Percentiles rank a stretch among this genome's conserved stretches.
Evolutionary conservation across 306 rosid genomes (phyloP).

Genomic region (Prunus mongolica): DNA sequence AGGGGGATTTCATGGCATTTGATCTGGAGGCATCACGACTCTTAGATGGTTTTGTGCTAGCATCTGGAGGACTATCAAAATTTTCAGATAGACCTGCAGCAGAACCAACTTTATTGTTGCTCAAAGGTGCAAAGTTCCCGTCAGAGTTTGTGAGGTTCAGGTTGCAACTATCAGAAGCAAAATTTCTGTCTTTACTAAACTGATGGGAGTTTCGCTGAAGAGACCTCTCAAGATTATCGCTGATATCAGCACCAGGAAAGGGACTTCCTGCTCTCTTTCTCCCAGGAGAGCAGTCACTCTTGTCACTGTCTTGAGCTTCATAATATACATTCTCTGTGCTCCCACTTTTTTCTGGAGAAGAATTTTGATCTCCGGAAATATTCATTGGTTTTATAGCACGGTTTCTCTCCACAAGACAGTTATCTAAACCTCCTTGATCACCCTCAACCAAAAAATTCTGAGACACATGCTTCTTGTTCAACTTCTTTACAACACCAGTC

Average conservation of each 20-base stretch:
- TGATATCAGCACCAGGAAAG: conserved; percentile 19
- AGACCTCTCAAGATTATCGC: conserved; percentile 19
- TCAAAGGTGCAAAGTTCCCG: conserved; percentile 9
- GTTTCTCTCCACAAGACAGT: conserved; percentile 21
- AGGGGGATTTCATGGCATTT: conserved; percentile 24
- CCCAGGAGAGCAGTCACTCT: conserved; percentile 23
- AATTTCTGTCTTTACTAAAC: conserved; percentile 19
- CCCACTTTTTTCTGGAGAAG: conserved; percentile 36
- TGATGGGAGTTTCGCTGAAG: conserved; percentile 15
- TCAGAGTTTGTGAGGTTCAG: conserved; percentile 13
- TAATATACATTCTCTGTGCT: conserved; percentile 17
- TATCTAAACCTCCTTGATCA: conserved; percentile 18
- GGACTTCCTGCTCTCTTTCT: conserved; percentile 33
- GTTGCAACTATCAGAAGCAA: conserved; percentile 15
- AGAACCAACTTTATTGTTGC: conserved; percentile 14
- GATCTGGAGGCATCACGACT: conserved; percentile 14
- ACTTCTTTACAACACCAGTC: conserved; percentile 40
- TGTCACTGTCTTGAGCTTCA: conserved; percentile 25
- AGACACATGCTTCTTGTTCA: conserved; percentile 28
- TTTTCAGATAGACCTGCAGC: conserved; percentile 7
- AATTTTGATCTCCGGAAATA: conserved; percentile 21
- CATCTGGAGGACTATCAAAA: conserved; percentile 11
- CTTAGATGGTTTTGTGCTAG: conserved; percentile 23
- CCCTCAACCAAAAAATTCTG: conserved; percentile 17
- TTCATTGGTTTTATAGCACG: conserved; percentile 11